These are phyloP conservation scores for Mucor saturninus DNA, from an alignment of 371 early-diverging fungal genomes.

Conservation along the genomic window DNA sequence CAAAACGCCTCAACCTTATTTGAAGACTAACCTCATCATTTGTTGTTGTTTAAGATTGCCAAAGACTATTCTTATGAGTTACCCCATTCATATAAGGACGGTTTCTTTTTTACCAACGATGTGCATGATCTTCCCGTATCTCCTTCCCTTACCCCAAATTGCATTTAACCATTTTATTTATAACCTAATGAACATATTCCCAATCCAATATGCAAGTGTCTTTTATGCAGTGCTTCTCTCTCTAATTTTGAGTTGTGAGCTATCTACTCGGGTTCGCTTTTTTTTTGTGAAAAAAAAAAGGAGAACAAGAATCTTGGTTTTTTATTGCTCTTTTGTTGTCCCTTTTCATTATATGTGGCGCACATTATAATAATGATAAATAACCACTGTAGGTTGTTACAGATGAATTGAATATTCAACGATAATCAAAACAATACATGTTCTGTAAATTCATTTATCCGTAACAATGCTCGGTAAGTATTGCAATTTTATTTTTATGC, in stretches of 20 bases:
- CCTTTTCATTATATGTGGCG: background rate
- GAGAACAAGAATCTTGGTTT: slow-evolving; percentile 4
- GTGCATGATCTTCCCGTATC: background rate
- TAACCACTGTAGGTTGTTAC: background rate
- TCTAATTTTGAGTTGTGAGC: background rate
- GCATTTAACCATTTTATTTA: too few species aligned
- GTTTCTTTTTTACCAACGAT: background rate
- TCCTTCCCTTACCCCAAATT: too few species aligned
- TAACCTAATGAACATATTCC: too few species aligned
- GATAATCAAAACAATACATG: background rate
- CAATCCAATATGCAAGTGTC: too few species aligned
- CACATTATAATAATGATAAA: background rate
- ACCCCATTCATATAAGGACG: background rate
- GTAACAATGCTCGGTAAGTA: too few species aligned
- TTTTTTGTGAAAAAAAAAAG: background rate
- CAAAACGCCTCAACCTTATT: slow-evolving; percentile 1
- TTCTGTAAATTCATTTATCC: too few species aligned
- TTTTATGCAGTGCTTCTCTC: background rate
- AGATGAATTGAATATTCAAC: background rate
- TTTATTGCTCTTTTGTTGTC: background rate
- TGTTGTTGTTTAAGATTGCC: background rate
- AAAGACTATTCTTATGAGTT: background rate
- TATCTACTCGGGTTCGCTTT: background rate
- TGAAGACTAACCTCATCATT: background rate
- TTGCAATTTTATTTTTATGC: too few species aligned